These are phyloP conservation scores for Carex littledalei DNA, from an alignment of 176 grass and related monocot genomes.

Conservation along the genomic window DNA sequence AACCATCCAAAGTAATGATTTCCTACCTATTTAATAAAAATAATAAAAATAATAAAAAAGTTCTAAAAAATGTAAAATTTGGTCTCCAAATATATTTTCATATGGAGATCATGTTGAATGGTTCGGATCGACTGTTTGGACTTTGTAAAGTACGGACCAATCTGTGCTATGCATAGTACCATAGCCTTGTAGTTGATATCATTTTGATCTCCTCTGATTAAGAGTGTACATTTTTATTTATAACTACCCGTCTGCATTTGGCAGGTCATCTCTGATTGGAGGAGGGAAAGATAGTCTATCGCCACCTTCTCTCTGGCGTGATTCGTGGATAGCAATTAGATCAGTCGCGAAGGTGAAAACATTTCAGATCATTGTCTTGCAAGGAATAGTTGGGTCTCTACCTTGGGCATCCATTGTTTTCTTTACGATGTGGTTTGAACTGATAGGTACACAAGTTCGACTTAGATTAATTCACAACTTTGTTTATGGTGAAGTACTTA, in stretches of 20 bases:
- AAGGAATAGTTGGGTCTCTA: slow-evolving; percentile 85
- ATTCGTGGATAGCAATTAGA: slow-evolving; percentile 67
- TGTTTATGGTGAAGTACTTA: not conserved
- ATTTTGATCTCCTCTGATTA: not conserved
- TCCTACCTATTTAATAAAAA: too few relatives aligned
- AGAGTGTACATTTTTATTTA: not conserved
- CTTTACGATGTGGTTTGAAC: slow-evolving; percentile 99
- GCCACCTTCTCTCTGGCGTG: slow-evolving; percentile 51
- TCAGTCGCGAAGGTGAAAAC: slow-evolving; percentile 77
- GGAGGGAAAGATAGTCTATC: slow-evolving; percentile 38
- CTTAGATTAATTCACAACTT: not conserved
- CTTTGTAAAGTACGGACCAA: too few relatives aligned
- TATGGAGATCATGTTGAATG: too few relatives aligned
- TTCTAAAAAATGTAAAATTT: too few relatives aligned
- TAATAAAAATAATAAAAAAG: too few relatives aligned
- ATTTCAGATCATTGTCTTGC: slow-evolving; percentile 95
- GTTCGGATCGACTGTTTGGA: too few relatives aligned
- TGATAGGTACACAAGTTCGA: slow-evolving; percentile 54
- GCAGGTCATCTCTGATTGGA: slow-evolving; percentile 44
- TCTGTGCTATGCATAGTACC: too few relatives aligned
- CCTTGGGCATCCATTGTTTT: slow-evolving; percentile 89
- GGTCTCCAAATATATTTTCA: too few relatives aligned
- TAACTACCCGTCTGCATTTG: not conserved
- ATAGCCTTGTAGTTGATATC: not conserved
- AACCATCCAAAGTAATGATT: too few relatives aligned